Base-by-base conservation (phyloP, 768 basidiomycete species). In the Paxillus involutus region DNA sequence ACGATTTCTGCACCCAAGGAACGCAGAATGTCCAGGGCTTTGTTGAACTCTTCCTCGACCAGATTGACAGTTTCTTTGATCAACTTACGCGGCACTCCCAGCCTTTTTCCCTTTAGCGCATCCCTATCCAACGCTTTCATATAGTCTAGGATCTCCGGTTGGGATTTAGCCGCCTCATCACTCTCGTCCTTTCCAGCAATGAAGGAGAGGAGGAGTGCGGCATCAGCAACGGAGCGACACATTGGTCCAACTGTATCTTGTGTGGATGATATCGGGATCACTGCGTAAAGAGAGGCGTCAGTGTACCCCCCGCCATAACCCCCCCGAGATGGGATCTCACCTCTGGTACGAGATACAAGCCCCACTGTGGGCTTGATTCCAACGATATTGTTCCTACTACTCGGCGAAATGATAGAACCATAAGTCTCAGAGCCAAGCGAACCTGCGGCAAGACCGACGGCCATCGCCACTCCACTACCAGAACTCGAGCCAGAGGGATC, bases 221-320 rank as follows among this genome's bases (percentile, higher is more conserved):
- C 81, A 50, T 86, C 85, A 2, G 78, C 66, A 17, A 84, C 59
- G 3, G 79, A 78, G 11, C 83, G 75, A 4, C 79, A 73, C 63
- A 86, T 77, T 0, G 84, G 82, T 0, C 84, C 85, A 3, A 80
- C 72, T 4, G 84, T 80, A 61, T 85, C 85, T 64, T 84, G 83
- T 55, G 82, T 75, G 11, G 64, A 68, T 1, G 81, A 83, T 19
- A 82, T 80, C 1, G 84, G 84, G 14, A 85, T 71, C 16, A 84
- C 83, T 83, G 51, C 6, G 32, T 39, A 32, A 24, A 10, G 0
- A 2, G n/a, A 8, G 9, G 41, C 30, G 24, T 60, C 6, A 48
- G 39, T 26, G 13, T 30, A 3, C 5, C 43, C 40, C 21, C 14
- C 13, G 6, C 16, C 14, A 40, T 3, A 1, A 40, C 24, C 16